Conservation (phyloP, 2,329 filamentous ascomycete genomes). For the Tolypocladium paradoxum region DNA sequence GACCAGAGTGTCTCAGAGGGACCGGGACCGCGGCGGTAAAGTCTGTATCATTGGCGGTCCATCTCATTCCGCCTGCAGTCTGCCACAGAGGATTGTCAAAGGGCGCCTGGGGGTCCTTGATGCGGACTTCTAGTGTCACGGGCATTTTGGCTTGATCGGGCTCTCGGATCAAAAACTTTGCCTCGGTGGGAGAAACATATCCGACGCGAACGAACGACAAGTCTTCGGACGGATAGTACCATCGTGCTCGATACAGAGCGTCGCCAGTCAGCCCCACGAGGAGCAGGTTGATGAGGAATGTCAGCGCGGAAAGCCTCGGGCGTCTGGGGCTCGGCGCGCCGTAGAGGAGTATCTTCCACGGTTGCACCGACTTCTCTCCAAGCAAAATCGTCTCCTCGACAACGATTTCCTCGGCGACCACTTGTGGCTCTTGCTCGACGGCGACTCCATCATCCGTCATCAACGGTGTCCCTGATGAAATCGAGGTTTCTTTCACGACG, state of each 20-base stretch:
- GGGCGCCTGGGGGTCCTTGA: conserved; percentile 38
- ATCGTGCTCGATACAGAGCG: conserved; percentile 61
- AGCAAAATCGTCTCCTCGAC: conserved; percentile 53
- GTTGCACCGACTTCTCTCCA: conserved; percentile 42
- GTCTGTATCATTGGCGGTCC: conserved; percentile 67
- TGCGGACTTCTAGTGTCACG: conserved; percentile 56
- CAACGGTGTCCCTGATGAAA: conserved; percentile 14
- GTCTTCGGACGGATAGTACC: conserved; percentile 60
- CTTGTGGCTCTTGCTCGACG: conserved; percentile 17
- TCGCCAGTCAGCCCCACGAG: conserved; percentile 64
- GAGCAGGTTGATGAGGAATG: conserved; percentile 60
- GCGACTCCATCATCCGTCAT: conserved; percentile 19
- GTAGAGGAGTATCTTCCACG: conserved; percentile 57
- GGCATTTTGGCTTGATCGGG: conserved; percentile 67
- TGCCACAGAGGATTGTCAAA: conserved; percentile 56
- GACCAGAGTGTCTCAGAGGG: conserved; percentile 50
- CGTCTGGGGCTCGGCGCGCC: conserved; percentile 69
- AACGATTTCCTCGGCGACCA: conserved; percentile 41
- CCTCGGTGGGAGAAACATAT: conserved; percentile 71
- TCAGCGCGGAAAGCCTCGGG: conserved; percentile 51
- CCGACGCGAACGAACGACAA: conserved; percentile 80
- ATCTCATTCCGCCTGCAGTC: conserved; percentile 50
- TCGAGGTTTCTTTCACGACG: conserved; percentile 35
- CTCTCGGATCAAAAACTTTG: conserved; percentile 75
- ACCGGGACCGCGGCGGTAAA: conserved; percentile 66